Evolutionary conservation across 169 alveolate species (phyloP).

Genomic region (Toxoplasma gondii): DNA sequence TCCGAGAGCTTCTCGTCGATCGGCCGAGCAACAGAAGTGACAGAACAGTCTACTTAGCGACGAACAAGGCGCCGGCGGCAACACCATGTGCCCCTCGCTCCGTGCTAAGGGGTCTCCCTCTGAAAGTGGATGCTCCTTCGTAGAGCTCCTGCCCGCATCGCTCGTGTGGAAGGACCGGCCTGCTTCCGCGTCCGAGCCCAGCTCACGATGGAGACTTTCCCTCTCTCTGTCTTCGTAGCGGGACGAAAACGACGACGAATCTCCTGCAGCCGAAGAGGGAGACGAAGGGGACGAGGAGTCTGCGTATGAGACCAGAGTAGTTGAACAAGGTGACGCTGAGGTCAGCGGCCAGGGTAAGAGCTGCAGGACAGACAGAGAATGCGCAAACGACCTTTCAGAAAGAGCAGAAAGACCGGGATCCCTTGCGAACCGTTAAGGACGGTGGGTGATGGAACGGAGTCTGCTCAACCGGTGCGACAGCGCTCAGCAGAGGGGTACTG

Average conservation of each 20-base stretch:
- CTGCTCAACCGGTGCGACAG: neutral
- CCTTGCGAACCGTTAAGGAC: neutral
- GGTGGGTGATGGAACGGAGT: neutral
- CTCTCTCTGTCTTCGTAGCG: neutral
- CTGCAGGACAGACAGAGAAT: neutral
- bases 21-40: slow-evolving; percentile 5
- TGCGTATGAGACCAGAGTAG: neutral
- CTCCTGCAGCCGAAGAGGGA: neutral
- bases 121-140: too few species aligned
- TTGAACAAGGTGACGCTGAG: neutral
- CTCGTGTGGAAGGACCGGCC: too few species aligned
- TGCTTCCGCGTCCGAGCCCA: too few species aligned
- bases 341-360: slow-evolving; percentile 8
- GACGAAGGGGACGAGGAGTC: neutral
- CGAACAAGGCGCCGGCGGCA: slow-evolving; percentile 18
- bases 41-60: neutral
- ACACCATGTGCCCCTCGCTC: neutral
- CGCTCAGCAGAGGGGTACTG: neutral
- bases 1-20: slow-evolving; percentile 21
- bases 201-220: too few species aligned
- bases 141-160: too few species aligned
- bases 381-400: neutral
- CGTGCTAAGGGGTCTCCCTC: neutral
- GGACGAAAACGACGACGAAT: neutral
- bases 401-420: neutral